Percentiles rank a stretch among this genome's conserved stretches.
Evolutionary conservation across 179 eudicot genomes (phyloP).

Genomic region (Heliamphora pulchella): DNA sequence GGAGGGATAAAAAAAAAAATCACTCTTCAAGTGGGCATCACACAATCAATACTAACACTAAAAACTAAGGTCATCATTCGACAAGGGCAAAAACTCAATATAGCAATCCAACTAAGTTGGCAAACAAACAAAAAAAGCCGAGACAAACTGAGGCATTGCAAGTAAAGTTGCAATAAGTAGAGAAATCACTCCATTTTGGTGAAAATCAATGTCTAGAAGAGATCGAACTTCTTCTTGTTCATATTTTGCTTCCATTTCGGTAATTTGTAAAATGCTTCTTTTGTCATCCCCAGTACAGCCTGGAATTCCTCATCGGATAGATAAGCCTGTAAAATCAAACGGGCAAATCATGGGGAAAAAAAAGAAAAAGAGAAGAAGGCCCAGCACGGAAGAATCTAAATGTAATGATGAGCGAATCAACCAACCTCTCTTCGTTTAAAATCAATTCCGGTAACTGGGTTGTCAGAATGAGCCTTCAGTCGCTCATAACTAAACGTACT

Average conservation of each 20-base stretch:
- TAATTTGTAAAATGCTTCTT: constrained; percentile 61
- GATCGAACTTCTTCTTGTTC: constrained; percentile 71
- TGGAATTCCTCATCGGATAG: constrained; percentile 70
- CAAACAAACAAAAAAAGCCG: neutral
- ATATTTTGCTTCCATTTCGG: constrained; percentile 95
- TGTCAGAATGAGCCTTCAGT: constrained; percentile 64
- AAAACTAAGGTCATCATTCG: neutral
- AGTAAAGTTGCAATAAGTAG: neutral
- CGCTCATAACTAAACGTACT: constrained; percentile 71
- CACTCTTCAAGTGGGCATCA: constrained; percentile 23
- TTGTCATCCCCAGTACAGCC: constrained; percentile 47
- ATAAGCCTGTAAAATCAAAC: constrained; percentile 45
- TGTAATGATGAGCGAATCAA: neutral
- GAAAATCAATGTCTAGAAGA: constrained; percentile 34
- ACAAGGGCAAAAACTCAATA: neutral
- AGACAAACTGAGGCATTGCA: neutral
- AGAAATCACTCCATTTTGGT: constrained; percentile 1
- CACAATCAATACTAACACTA: constrained; percentile 15
- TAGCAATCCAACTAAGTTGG: constrained; percentile 12
- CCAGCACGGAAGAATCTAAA: no score
- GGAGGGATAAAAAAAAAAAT: constrained; percentile 9
- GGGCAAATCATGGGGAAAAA: neutral
- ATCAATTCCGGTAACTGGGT: constrained; percentile 91
- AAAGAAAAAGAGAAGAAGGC: neutral
- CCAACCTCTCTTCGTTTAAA: constrained; percentile 91